Base-by-base conservation (phyloP, 2,329 filamentous ascomycete species). In the Talaromyces sp. region DNA sequence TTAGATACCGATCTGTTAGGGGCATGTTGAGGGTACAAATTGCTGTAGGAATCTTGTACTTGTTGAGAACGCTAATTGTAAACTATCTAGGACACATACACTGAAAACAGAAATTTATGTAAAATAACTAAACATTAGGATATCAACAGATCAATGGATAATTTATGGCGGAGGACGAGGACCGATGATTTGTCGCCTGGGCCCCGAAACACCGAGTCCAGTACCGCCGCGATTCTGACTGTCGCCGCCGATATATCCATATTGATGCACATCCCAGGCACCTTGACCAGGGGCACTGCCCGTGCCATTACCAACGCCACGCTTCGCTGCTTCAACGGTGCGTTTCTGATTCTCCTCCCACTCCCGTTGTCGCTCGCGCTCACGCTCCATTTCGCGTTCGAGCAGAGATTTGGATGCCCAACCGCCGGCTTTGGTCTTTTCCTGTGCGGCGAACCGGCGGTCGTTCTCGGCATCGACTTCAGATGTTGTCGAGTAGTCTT, bases 351-450 rank as follows among this genome's bases (percentile, higher is more conserved):
- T 77, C 50, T 86, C 82, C 70, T 88, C 86, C 86, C 86, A 88
- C 65, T 88, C 86, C 40, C 81, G 78, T 69, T 88, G 86, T 54
- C 86, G 80, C 69, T 87, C 84, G 16, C 86, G 81, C 69, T 88
- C 86, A 21, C 84, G 83, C 70, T 88, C 86, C 86, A 88, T 88
- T 67, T 88, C 86, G 7, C 85, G 82, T 69, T 88, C 85, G 3
- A 88, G 78, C 1, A 88, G 78, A 2, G 84, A 86, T 69, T 86
- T 87, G n/a, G 80, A 82, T 0, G 84, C 84, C 84, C 84, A 86
- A 1, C 83, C 84, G 21, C 81, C 82, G 12, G 83, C 83, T 65
- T 83, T 83, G 33, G 85, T 87, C 69, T 83, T 83, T 58, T 81
- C 73, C 65, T 86, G 84, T 0, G 83, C 80, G 0, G 81, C 81